Evolutionary conservation across 106 monocot genomes (phyloP), one percentile per base, ranked within the genome.

Genomic region (Acorus calamus): DNA sequence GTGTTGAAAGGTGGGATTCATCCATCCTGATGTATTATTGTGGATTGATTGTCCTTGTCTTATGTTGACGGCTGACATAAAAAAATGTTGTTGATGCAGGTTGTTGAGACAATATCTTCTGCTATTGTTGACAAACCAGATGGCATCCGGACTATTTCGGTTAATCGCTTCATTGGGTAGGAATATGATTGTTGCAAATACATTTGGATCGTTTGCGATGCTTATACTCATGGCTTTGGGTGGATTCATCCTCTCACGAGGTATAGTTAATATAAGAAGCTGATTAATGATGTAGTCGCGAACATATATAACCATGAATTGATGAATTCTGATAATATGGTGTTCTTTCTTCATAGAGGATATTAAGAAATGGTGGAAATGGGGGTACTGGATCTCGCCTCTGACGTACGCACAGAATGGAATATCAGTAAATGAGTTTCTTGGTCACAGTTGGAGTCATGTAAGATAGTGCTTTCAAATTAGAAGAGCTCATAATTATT

Each of bases 1-100:
- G 69, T 67, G 63, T 74, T 7, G 47, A 62, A 50, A 85, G 89
- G 86, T 83, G 14, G 63, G 63, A 74, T 42, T 57, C 28, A 46
- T 52, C 4, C 57, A 57, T n/a, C 8, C 6, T n/a, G 7, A 57
- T 12, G 11, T 6, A 11, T 57, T 28, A 28, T 28, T 28, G 28
- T 0, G 28, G 28, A 28, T 28, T 28, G 28, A 28, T 28, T 28
- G 28, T 28, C 28, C 28, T 28, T 28, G 28, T 28, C 28, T 28
- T 28, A 28, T 28, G 28, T 28, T 28, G 28, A 28, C 28, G 28
- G 28, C 28, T 28, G 28, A 28, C 28, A 28, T 28, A 28, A 28
- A 28, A 0, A 28, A 28, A 28, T 28, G 28, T 28, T 28, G 28
- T 28, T 28, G 28, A 28, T 49, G 14, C 68, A 68, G 69, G 58